A percentile compares a stretch with the other conserved stretches of the same genome.
Conservation (phyloP, 495 filamentous ascomycete genomes). For the Hyphodiscus hymeniophilus region DNA sequence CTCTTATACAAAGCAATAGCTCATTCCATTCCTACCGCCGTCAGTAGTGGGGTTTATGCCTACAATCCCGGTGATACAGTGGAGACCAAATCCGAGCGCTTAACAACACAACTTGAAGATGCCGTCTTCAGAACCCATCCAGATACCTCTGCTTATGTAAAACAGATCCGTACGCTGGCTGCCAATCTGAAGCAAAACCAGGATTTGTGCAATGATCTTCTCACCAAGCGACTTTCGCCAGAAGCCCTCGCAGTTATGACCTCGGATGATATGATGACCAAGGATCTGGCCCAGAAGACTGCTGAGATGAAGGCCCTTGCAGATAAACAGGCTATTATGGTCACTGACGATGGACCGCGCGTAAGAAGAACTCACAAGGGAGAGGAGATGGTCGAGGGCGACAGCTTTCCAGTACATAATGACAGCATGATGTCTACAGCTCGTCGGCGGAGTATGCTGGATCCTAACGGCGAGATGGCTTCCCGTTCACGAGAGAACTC, state of each 20-base stretch:
- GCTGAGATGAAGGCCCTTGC: conserved; percentile 61
- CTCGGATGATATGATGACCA: conserved; percentile 79
- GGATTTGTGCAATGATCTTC: conserved; percentile 65
- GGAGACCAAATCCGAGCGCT: conserved; percentile 32
- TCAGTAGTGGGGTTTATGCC: conserved; percentile 33
- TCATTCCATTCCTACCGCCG: conserved; percentile 29
- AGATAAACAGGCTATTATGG: conserved; percentile 80
- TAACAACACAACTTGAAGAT: conserved; percentile 64
- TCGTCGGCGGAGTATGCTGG: conserved; percentile 30
- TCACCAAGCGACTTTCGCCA: conserved; percentile 59
- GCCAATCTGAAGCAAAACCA: conserved; percentile 84
- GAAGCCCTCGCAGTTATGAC: conserved; percentile 74
- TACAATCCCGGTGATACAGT: conserved; percentile 29
- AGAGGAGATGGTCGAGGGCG: conserved; percentile 79
- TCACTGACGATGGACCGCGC: conserved; percentile 74
- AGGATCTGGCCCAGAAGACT: conserved; percentile 74
- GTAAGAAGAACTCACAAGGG: conserved; percentile 92
- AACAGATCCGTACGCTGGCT: conserved; percentile 47
- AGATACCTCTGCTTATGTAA: conserved; percentile 31
- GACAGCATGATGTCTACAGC: conserved; percentile 33
- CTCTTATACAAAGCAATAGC: conserved; percentile 35
- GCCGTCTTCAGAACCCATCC: conserved; percentile 39
- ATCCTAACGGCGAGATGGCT: conserved; percentile 26
- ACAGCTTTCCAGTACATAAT: conserved; percentile 26
- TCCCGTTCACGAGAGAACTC: conserved; percentile 23